These are phyloP conservation scores for Penicillium sp. DNA, from an alignment of 2,329 filamentous ascomycete species.

Conservation along the genomic window DNA sequence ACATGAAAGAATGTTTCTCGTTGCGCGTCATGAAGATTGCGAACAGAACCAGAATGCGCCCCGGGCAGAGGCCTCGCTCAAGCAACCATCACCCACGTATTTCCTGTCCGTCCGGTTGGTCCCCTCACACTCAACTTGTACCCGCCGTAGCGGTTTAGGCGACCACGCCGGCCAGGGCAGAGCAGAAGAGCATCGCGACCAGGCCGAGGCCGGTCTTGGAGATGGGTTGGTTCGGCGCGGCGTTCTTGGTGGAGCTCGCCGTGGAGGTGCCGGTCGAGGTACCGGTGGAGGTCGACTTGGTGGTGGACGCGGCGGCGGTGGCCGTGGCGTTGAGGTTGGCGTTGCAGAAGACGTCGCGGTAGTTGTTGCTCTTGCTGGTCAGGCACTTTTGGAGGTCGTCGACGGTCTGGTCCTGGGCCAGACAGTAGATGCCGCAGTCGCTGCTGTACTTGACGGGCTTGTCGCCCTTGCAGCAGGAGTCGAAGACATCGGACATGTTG, in stretches of 20 bases:
- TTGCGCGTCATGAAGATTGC: too few species aligned
- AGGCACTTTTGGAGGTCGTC: conserved; percentile 42
- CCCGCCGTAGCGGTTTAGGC: conserved; percentile 20
- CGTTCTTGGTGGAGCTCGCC: conserved; percentile 20
- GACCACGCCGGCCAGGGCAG: conserved; percentile 28
- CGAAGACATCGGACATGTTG: conserved; percentile 46
- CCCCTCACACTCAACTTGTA: neutral
- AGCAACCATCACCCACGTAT: too few species aligned
- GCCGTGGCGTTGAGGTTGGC: conserved; percentile 29
- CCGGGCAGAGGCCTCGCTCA: too few species aligned
- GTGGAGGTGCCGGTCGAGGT: conserved; percentile 11
- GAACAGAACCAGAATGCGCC: too few species aligned
- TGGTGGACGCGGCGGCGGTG: conserved; percentile 38
- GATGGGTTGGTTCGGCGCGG: conserved; percentile 21
- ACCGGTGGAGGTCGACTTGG: conserved; percentile 16
- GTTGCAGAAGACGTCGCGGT: conserved; percentile 48
- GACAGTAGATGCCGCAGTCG: conserved; percentile 53
- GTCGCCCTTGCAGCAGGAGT: conserved; percentile 48
- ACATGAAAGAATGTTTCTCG: too few species aligned
- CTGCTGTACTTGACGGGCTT: conserved; percentile 48
- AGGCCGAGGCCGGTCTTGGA: conserved; percentile 33
- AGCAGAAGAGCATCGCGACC: conserved; percentile 32
- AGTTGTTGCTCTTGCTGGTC: conserved; percentile 37
- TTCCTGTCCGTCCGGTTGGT: too few species aligned
- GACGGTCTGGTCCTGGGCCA: conserved; percentile 42